Percentiles rank a stretch among this genome's conserved stretches.
These are phyloP conservation scores for Polysphondylium violaceum DNA, from an alignment of 78 protist species.

Conservation along the genomic window DNA sequence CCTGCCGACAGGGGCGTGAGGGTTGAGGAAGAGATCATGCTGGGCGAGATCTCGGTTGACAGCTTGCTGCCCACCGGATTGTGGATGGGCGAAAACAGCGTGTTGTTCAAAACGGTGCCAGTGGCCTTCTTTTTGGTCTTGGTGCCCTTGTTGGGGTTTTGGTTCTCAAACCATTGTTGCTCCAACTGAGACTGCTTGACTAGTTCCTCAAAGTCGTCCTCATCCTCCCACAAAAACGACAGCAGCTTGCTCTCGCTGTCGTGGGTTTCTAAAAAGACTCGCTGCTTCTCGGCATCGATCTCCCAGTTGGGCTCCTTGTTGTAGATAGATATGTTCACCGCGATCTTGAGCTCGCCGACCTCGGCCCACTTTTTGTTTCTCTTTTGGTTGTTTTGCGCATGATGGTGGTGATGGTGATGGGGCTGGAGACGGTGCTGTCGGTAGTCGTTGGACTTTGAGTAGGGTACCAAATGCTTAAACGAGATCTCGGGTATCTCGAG, in stretches of 20 bases:
- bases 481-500: slow-evolving; percentile 70
- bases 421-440: too few species aligned
- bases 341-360: slow-evolving; percentile 51
- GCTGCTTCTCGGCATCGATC: slow-evolving; percentile 51
- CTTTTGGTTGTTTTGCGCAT: not conserved
- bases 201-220: slow-evolving; percentile 12
- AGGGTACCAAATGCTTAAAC: slow-evolving; percentile 61
- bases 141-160: slow-evolving; percentile 3
- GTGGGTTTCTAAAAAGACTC: slow-evolving; percentile 28
- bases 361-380: slow-evolving; percentile 76
- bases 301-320: slow-evolving; percentile 71
- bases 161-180: slow-evolving; percentile 14
- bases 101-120: too few species aligned
- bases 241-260: slow-evolving; percentile 53
- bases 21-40: not conserved
- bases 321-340: slow-evolving; percentile 35
- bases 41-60: too few species aligned
- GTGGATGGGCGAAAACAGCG: too few species aligned
- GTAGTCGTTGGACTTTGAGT: not conserved
- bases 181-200: slow-evolving; percentile 7
- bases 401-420: not conserved
- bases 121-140: slow-evolving; percentile 19
- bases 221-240: slow-evolving; percentile 60
- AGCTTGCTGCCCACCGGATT: too few species aligned
- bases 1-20: slow-evolving; percentile 24